These are phyloP conservation scores for Claviceps spartinae DNA, from an alignment of 2,329 filamentous ascomycete species.

Conservation along the genomic window DNA sequence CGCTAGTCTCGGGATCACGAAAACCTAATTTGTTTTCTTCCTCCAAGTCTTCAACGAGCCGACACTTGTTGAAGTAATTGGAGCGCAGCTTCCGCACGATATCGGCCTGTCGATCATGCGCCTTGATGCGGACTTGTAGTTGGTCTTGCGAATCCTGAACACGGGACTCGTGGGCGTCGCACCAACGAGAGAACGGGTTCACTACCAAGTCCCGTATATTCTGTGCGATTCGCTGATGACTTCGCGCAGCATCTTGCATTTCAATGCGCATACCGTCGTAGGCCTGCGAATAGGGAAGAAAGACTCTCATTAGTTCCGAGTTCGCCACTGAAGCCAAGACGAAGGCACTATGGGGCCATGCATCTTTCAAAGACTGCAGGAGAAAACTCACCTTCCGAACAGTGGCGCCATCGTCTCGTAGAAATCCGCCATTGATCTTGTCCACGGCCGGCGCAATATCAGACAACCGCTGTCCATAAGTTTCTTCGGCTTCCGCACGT, in stretches of 20 bases:
- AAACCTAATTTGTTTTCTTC: slow-evolving; percentile 98
- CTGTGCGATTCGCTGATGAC: slow-evolving; percentile 88
- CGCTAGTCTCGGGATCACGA: slow-evolving; percentile 67
- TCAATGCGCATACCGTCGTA: slow-evolving; percentile 87
- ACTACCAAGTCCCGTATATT: slow-evolving; percentile 95
- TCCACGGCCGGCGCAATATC: slow-evolving; percentile 76
- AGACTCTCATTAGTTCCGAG: slow-evolving; percentile 8
- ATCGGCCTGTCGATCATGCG: slow-evolving; percentile 85
- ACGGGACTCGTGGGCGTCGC: slow-evolving; percentile 81
- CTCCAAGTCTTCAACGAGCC: slow-evolving; percentile 87
- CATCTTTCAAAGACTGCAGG: background rate
- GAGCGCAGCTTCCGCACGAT: slow-evolving; percentile 83
- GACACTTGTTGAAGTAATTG: slow-evolving; percentile 98
- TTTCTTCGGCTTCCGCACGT: slow-evolving; percentile 89
- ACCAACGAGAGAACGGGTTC: slow-evolving; percentile 88
- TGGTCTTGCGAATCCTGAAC: slow-evolving; percentile 93
- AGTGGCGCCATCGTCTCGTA: slow-evolving; percentile 86
- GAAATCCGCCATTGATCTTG: slow-evolving; percentile 71
- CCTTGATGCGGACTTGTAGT: slow-evolving; percentile 78
- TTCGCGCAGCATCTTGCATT: slow-evolving; percentile 82
- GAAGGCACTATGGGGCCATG: background rate
- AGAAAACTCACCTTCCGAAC: slow-evolving; percentile 62
- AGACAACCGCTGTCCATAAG: slow-evolving; percentile 66
- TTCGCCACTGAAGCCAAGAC: background rate
- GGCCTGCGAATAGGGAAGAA: slow-evolving; percentile 39